Conservation (phyloP, 2,329 filamentous ascomycete genomes). For the Monosporascus sp. region DNA sequence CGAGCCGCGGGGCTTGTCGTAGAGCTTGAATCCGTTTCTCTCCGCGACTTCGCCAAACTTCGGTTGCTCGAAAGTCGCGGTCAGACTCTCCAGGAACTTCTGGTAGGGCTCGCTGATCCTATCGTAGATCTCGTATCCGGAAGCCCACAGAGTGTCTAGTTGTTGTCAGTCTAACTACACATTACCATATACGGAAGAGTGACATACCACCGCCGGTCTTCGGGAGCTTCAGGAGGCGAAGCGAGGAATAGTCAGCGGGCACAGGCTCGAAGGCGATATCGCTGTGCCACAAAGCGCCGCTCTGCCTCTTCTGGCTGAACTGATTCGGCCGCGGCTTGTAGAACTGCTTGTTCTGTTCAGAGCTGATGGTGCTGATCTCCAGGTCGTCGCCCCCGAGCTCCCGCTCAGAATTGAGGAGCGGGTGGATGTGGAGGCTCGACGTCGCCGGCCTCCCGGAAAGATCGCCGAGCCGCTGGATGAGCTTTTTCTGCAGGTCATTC, state of each 20-base stretch:
- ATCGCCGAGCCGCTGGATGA: conserved; percentile 38
- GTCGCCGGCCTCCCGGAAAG: conserved; percentile 41
- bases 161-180: not conserved
- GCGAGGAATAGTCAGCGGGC: conserved; percentile 48
- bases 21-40: conserved; percentile 40
- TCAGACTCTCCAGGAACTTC: conserved; percentile 42
- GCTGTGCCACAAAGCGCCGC: conserved; percentile 44
- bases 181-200: conserved; percentile 10
- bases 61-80: conserved; percentile 42
- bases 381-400: conserved; percentile 47
- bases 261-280: conserved; percentile 51
- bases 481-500: conserved; percentile 35
- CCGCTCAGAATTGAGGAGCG: conserved; percentile 28
- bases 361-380: conserved; percentile 52
- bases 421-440: conserved; percentile 50
- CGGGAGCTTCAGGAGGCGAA: conserved; percentile 44
- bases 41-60: conserved; percentile 47
- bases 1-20: conserved; percentile 42
- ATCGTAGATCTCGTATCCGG: conserved; percentile 50
- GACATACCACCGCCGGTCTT: conserved; percentile 34
- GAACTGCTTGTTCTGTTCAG: conserved; percentile 47
- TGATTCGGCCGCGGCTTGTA: conserved; percentile 42
- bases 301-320: conserved; percentile 18
- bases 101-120: conserved; percentile 43
- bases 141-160: conserved; percentile 36